phyloP scores from a whole-genome alignment of 1,284 basidiomycete genomes.

The Boletus semigastroideus region DNA sequence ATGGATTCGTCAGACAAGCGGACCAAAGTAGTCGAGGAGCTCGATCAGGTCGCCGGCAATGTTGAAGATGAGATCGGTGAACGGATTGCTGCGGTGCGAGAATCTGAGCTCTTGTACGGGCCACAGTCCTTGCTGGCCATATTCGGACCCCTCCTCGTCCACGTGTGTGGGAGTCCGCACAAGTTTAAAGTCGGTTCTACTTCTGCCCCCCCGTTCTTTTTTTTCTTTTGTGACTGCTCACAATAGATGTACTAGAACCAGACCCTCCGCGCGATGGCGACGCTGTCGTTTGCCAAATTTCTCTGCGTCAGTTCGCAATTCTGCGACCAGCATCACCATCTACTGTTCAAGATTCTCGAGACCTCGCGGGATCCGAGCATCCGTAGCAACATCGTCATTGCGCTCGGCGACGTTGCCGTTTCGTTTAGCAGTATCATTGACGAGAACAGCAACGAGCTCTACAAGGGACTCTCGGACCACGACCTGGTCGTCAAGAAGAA shows the following conservation, averaged over 20 bases:
- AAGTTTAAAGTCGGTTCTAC: constrained; percentile 69
- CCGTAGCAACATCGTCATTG: constrained; percentile 95
- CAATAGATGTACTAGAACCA: constrained; percentile 58
- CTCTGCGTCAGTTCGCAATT: constrained; percentile 94
- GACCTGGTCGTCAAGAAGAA: constrained; percentile 97
- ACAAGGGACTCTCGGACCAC: constrained; percentile 87
- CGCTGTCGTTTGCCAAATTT: constrained; percentile 91
- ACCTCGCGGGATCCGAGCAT: constrained; percentile 88
- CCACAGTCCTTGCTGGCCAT: constrained; percentile 79
- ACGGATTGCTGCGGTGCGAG: constrained; percentile 78
- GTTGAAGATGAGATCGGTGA: constrained; percentile 99
- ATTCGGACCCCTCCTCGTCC: constrained; percentile 88
- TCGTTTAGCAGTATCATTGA: constrained; percentile 96
- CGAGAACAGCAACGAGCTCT: constrained; percentile 94
- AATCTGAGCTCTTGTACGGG: constrained; percentile 88
- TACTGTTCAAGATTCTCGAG: constrained; percentile 93
- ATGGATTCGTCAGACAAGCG: constrained; percentile 35
- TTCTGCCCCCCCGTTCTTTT: background rate
- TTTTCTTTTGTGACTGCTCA: constrained; percentile 7
- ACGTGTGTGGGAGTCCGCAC: constrained; percentile 87
- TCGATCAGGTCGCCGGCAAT: constrained; percentile 96
- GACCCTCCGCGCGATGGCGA: constrained; percentile 84
- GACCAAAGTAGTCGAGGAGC: constrained; percentile 79
- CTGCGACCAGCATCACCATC: constrained; percentile 86
- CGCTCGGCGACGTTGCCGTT: constrained; percentile 94